Evolutionary conservation across 2,329 filamentous ascomycete species (phyloP).

Genomic region (Fusarium pseudoanthophilum): DNA sequence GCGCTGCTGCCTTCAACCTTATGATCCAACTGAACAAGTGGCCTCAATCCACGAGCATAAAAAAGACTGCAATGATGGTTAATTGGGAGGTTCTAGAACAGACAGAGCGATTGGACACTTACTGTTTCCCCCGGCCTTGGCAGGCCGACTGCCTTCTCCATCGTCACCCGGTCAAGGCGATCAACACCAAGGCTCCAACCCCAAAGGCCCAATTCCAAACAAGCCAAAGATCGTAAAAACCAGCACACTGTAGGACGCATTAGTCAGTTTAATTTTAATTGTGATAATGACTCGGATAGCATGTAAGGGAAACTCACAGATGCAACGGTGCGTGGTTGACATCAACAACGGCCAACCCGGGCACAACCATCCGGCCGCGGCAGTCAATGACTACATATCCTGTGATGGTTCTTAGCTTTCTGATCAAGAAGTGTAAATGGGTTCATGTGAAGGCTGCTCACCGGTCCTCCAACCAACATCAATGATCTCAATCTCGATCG

Average conservation of each 20-base stretch:
- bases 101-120: neutral
- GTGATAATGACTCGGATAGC: fast-evolving
- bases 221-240: neutral
- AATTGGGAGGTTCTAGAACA: neutral
- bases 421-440: fast-evolving
- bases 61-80: neutral
- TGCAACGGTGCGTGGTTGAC: neutral
- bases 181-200: neutral
- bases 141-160: neutral
- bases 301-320: neutral
- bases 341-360: neutral
- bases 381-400: neutral
- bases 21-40: neutral
- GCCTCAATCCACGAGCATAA: neutral
- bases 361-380: fast-evolving
- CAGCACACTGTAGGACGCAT: fast-evolving
- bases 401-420: neutral
- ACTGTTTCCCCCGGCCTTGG: neutral
- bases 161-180: neutral
- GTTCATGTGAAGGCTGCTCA: neutral
- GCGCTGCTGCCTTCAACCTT: neutral
- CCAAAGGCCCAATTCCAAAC: fast-evolving
- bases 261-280: neutral
- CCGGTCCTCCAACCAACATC: fast-evolving
- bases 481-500: no score